Evolutionary conservation across 2,329 filamentous ascomycete species (phyloP).

Genomic region (Fusarium sacchari): DNA sequence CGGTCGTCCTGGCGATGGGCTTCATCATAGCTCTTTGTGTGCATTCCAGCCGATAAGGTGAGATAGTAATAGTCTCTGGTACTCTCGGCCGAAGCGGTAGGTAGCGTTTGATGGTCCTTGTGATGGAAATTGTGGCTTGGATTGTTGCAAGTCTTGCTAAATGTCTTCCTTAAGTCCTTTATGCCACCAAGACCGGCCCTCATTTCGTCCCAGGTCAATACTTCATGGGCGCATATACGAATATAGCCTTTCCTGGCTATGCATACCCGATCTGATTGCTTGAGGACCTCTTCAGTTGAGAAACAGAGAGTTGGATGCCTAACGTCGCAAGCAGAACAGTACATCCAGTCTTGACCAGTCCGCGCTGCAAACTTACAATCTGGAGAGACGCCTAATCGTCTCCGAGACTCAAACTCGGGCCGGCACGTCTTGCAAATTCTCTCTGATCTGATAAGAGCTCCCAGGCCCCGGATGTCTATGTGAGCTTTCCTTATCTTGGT

Average conservation of each 20-base stretch:
- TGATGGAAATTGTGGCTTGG: neutral
- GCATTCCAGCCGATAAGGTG: too few species aligned
- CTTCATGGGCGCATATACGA: neutral
- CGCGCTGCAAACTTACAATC: neutral
- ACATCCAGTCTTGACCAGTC: accelerated
- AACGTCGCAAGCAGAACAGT: neutral
- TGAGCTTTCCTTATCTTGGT: accelerated
- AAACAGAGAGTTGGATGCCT: neutral
- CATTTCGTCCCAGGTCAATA: neutral
- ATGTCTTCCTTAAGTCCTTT: accelerated
- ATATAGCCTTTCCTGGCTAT: neutral
- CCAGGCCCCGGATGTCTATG: neutral
- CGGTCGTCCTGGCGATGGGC: too few species aligned
- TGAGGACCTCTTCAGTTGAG: neutral
- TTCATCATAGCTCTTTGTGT: too few species aligned
- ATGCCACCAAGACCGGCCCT: neutral
- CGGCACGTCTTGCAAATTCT: neutral
- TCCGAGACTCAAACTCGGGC: neutral
- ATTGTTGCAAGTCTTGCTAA: neutral
- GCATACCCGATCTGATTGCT: neutral
- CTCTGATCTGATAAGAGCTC: accelerated
- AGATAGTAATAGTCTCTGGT: too few species aligned
- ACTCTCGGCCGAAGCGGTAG: too few species aligned
- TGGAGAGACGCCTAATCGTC: neutral
- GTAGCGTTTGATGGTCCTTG: too few species aligned